Evolutionary conservation across 805 yeast species (phyloP), one percentile per base, ranked within the genome.

Genomic region (Huiozyma naganishii): DNA sequence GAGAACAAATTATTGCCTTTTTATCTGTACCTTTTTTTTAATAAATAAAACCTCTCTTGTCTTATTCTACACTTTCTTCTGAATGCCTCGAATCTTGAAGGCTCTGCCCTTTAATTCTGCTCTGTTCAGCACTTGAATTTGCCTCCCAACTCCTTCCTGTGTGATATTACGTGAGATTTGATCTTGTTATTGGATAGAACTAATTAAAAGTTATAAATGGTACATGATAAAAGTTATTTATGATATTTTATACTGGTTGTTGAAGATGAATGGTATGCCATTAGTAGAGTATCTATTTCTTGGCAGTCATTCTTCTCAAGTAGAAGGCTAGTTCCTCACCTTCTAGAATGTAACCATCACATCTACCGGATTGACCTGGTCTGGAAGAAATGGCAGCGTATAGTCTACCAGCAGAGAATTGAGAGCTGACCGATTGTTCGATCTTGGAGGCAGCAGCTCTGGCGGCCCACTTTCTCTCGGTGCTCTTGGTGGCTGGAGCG

Each of bases 321-420:
- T 92, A 92, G 95, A 92, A 92, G 73, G 97, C 97, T 75, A 92
- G 87, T 79, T 92, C 98, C 73, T 92, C 98, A 77, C 98, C 98
- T 81, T 92, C 98, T 73, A 92, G 85, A 77, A 92, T 83, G 94
- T 92, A 92, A 77, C 98, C 98, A 73, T 92, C 98, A 77, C 88
- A 83, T 80, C 98, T 94, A 76, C 98, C 98, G 61, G 95, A 84
- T 82, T 92, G 98, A 75, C 98, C 98, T 73, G 98, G 98, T 82
- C 98, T 88, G 48, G 98, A 92, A 59, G 98, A 88, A 71, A 92
- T 87, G 72, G 78, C 79, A 73, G 98, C 98, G 80, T 92, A 92
- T 67, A 92, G 83, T 77, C 90, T 89, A 80, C 98, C 98, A 64
- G 97, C 88, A 73, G 83, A 82, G 84, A 92, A 92, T 80, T 92